Evolutionary conservation across 345 rosid species (phyloP).

Genomic region (Arabidopsis arenosa): DNA sequence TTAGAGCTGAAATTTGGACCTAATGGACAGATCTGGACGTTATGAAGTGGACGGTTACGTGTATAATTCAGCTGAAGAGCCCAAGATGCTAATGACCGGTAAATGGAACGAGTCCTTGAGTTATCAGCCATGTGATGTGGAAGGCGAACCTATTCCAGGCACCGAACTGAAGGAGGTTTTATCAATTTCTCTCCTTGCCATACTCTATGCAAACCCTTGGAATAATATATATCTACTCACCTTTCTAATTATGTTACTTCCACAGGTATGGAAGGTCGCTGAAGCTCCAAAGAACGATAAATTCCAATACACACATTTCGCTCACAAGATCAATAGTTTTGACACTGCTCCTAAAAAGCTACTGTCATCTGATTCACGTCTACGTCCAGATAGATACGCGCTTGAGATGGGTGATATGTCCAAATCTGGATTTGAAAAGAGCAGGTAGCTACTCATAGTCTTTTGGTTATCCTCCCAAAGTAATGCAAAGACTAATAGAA

Average conservation of each 20-base stretch:
- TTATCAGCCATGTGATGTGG: conserved; percentile 73
- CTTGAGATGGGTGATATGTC: conserved; percentile 70
- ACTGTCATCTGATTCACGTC: conserved; percentile 73
- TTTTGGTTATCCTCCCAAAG: background rate
- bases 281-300: conserved; percentile 72
- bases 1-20: conserved; percentile 24
- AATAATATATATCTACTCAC: background rate
- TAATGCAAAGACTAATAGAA: background rate
- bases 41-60: conserved; percentile 84
- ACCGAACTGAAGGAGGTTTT: conserved; percentile 68
- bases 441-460: conserved; percentile 50
- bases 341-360: conserved; percentile 75
- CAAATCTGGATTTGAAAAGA: conserved; percentile 72
- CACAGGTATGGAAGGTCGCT: conserved; percentile 72
- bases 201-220: background rate
- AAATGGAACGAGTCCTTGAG: conserved; percentile 73
- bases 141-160: conserved; percentile 74
- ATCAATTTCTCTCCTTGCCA: background rate
- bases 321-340: conserved; percentile 85
- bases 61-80: conserved; percentile 70
- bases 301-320: conserved; percentile 71
- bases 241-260: background rate
- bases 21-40: conserved; percentile 71
- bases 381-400: conserved; percentile 78
- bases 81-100: conserved; percentile 75